Conservation (phyloP, 2,329 filamentous ascomycete genomes). For the Colletotrichum sp. region DNA sequence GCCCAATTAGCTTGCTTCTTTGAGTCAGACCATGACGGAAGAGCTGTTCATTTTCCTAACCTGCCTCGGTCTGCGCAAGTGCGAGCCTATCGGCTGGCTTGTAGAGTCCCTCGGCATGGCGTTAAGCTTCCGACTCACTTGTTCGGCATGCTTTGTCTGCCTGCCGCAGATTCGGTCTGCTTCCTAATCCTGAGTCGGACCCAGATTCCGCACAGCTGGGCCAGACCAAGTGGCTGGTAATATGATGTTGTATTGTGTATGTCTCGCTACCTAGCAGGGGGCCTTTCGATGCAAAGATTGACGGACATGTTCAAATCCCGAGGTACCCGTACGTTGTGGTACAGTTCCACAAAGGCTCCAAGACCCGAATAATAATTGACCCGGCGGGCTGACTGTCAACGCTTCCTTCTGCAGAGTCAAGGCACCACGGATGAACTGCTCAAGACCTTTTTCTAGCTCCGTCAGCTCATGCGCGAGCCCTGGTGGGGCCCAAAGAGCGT, state of each 20-base stretch:
- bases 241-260: not conserved
- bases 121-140: not conserved
- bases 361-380: not conserved
- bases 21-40: not conserved
- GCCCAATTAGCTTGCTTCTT: not conserved
- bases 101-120: not conserved
- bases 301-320: not conserved
- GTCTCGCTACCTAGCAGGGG: not conserved
- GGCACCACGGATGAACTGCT: not conserved
- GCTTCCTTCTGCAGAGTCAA: not conserved
- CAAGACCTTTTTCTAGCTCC: not conserved
- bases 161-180: not conserved
- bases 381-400: not conserved
- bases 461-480: not conserved
- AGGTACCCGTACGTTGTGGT: not conserved
- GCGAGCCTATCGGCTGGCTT: not conserved
- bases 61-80: not conserved
- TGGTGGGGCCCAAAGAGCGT: not conserved
- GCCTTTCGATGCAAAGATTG: not conserved
- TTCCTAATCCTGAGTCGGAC: accelerated
- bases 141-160: not conserved
- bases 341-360: not conserved
- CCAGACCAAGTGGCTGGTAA: not conserved
- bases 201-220: not conserved
- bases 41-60: not conserved